These are phyloP conservation scores for Penicillium thymicola DNA, from an alignment of 2,329 filamentous ascomycete genomes.

Conservation along the genomic window DNA sequence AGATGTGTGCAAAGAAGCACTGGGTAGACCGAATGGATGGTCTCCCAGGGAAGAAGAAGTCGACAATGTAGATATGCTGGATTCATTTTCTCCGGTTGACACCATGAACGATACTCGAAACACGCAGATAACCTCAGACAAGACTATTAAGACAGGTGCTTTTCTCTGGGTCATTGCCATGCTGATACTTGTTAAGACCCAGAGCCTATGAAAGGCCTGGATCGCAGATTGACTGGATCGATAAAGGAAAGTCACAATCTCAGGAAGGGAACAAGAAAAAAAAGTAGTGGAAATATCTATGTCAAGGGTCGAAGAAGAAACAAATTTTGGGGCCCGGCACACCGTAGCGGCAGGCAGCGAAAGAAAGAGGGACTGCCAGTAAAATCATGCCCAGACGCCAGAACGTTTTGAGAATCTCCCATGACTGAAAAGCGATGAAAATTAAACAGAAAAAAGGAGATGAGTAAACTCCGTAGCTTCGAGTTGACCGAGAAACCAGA, in stretches of 20 bases:
- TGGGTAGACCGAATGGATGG: background rate
- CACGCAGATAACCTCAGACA: conserved; percentile 14
- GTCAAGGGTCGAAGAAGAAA: conserved; percentile 26
- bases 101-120: background rate
- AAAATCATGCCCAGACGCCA: conserved; percentile 38
- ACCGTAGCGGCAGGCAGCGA: conserved; percentile 31
- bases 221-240: conserved; percentile 19
- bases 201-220: conserved; percentile 7
- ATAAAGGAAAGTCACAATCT: conserved; percentile 13
- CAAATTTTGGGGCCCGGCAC: conserved; percentile 27
- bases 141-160: conserved; percentile 20
- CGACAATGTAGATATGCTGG: conserved; percentile 1
- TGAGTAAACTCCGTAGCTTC: conserved; percentile 21
- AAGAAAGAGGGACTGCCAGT: conserved; percentile 28
- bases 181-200: conserved; percentile 31
- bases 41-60: background rate
- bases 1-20: background rate
- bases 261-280: conserved; percentile 15
- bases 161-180: conserved; percentile 24
- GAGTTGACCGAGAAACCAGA: conserved; percentile 24
- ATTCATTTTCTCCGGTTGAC: conserved; percentile 1
- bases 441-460: conserved; percentile 12
- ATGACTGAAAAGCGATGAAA: conserved; percentile 24
- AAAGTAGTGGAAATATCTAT: conserved; percentile 31
- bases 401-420: conserved; percentile 33